Evolutionary conservation across 345 rosid genomes (phyloP), one percentile per base, ranked within the genome.

Genomic region (Acer saccharum): DNA sequence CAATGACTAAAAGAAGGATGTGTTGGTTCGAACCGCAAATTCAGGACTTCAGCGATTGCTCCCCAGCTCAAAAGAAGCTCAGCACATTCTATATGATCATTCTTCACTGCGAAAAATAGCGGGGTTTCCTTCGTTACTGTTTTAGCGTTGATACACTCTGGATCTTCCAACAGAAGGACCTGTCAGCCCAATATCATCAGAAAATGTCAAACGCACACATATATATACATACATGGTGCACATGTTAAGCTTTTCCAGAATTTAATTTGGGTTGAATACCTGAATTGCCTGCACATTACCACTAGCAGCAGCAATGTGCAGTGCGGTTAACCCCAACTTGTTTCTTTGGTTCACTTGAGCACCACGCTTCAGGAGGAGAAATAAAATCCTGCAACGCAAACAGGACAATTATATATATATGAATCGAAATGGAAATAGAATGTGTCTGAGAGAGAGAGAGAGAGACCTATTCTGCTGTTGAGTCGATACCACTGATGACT

Each of bases 41-140:
- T 94, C 63, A 89, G 85, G 80, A 91, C 89, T 84, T 89, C 95
- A 69, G 83, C 88, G 83, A 77, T 85, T 44, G 97, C 95, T 44
- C 98, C 97, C 63, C 80, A 82, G 39, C 73, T 77, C 81, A 89
- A 85, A 81, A 94, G 98, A 65, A 91, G 82, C 80, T 91, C 94
- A 71, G 83, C 97, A 81, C 97, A 94, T 44, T 85, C 85, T 77
- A 86, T 84, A 55, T 78, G 87, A 74, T 89, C 88, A 86, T 92
- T 94, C 87, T 83, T 92, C 77, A 87, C 98, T 1, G 97, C 97
- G 70, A 87, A 92, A 89, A 89, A 90, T 10, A 92, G 75, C 11
- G 98, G 98, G 11, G 98, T 92, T 90, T 94, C 98, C 85, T 83
- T 87, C 80, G 82, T 84, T 83, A 84, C 84, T 20, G 92, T 92